Conservation (phyloP, 1,284 basidiomycete genomes). For the Leccinum angustisporum region DNA sequence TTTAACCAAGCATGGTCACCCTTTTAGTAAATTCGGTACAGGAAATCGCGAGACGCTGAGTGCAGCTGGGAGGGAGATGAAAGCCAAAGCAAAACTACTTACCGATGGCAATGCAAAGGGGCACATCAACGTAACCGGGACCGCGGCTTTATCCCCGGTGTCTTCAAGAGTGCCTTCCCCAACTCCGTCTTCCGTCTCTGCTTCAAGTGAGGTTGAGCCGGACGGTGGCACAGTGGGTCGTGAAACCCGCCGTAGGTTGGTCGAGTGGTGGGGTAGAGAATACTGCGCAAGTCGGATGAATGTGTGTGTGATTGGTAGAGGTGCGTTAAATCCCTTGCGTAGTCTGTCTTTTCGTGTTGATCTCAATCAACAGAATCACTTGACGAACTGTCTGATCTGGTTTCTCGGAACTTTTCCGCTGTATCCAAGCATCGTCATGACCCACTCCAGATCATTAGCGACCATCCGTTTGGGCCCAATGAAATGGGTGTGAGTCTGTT, state of each 20-base stretch:
- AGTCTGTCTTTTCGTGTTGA: neutral
- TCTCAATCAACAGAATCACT: slow-evolving; percentile 62
- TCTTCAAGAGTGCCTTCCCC: slow-evolving; percentile 64
- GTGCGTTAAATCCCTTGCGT: slow-evolving; percentile 38
- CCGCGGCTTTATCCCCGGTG: slow-evolving; percentile 44
- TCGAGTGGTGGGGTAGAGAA: slow-evolving; percentile 93
- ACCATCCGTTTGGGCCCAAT: slow-evolving; percentile 75
- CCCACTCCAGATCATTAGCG: slow-evolving; percentile 65
- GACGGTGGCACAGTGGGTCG: slow-evolving; percentile 79
- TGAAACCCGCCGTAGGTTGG: slow-evolving; percentile 87
- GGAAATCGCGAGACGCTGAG: slow-evolving; percentile 88
- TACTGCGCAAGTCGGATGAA: slow-evolving; percentile 97
- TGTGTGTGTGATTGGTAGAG: slow-evolving; percentile 87
- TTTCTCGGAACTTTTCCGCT: slow-evolving; percentile 76
- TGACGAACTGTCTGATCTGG: slow-evolving; percentile 72
- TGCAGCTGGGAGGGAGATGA: slow-evolving; percentile 59
- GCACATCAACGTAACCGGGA: slow-evolving; percentile 16
- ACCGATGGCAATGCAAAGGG: slow-evolving; percentile 10
- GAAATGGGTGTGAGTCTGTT: slow-evolving; percentile 77
- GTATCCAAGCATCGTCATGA: slow-evolving; percentile 71
- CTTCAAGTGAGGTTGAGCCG: slow-evolving; percentile 56
- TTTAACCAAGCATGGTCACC: slow-evolving; percentile 78
- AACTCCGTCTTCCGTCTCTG: slow-evolving; percentile 54
- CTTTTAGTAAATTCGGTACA: slow-evolving; percentile 93
- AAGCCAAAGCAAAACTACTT: slow-evolving; percentile 45